phyloP scores from a whole-genome alignment of 371 early-diverging fungal species.

The Mucor saturninus region DNA sequence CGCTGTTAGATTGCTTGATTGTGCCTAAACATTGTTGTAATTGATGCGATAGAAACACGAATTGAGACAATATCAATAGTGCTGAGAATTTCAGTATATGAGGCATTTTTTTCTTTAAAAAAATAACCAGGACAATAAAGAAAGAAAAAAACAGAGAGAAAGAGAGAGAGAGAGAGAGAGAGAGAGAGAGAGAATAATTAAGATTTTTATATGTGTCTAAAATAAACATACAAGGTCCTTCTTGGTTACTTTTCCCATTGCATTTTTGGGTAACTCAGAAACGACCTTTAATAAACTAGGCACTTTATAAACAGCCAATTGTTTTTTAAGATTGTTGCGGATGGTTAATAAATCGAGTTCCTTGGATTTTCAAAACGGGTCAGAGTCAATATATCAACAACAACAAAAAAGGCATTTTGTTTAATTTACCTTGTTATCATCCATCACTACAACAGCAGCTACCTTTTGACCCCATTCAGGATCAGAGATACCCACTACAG shows the following conservation, averaged over 20 bases:
- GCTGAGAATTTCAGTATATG: not conserved
- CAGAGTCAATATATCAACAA: too few species aligned
- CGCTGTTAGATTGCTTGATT: conserved; percentile 1
- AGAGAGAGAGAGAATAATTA: too few species aligned
- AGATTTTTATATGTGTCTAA: conserved; percentile 7
- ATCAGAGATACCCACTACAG: conserved; percentile 78
- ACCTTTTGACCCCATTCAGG: conserved; percentile 80
- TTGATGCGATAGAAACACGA: conserved; percentile 9
- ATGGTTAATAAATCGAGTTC: conserved; percentile 49
- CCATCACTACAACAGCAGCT: conserved; percentile 68
- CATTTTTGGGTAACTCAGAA: conserved; percentile 78
- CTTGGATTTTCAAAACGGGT: conserved; percentile 23
- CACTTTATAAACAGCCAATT: conserved; percentile 78
- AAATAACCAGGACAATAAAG: not conserved
- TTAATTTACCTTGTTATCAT: conserved; percentile 29
- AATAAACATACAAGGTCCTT: conserved; percentile 67
- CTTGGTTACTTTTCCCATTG: conserved; percentile 92
- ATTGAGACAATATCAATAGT: conserved; percentile 9
- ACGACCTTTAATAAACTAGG: conserved; percentile 59
- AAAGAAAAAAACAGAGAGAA: conserved; percentile 3
- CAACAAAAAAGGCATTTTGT: not conserved
- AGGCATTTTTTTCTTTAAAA: not conserved
- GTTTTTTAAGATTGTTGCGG: conserved; percentile 54
- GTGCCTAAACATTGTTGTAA: conserved; percentile 19
- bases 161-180: not conserved